Evolutionary conservation across 2,329 filamentous ascomycete species (phyloP).

Genomic region (Pyrenochaeta sp.): DNA sequence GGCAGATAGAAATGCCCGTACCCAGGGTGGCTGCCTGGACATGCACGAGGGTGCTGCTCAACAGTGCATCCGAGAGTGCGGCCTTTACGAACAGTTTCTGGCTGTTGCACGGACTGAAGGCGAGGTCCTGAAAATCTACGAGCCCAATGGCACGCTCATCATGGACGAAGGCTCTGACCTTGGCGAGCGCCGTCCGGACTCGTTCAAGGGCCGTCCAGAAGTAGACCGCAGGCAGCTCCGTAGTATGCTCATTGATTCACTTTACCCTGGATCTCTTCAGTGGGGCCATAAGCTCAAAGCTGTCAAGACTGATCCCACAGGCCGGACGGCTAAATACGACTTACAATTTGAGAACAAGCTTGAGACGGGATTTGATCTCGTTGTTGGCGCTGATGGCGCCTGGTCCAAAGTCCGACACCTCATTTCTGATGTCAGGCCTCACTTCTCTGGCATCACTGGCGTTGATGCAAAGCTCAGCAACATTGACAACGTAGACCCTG

Average conservation of each 20-base stretch:
- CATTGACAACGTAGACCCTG: constrained; percentile 52
- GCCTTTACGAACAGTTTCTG: constrained; percentile 58
- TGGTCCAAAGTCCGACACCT: constrained; percentile 46
- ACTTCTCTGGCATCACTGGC: constrained; percentile 55
- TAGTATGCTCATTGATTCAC: constrained; percentile 19
- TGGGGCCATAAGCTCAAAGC: constrained; percentile 21
- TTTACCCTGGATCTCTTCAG: constrained; percentile 37
- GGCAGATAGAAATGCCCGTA: constrained; percentile 10
- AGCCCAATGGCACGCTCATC: constrained; percentile 36
- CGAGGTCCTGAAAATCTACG: constrained; percentile 49
- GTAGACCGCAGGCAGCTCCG: constrained; percentile 27
- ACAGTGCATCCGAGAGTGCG: constrained; percentile 58
- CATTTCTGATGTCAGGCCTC: constrained; percentile 45
- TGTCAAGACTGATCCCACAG: constrained; percentile 7
- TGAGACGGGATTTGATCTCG: constrained; percentile 50
- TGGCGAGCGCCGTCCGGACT: constrained; percentile 1
- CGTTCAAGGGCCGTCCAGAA: constrained; percentile 22
- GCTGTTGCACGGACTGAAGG: constrained; percentile 49
- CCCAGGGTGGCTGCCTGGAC: constrained; percentile 58
- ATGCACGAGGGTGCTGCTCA: constrained; percentile 61
- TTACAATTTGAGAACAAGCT: constrained; percentile 35
- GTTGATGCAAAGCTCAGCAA: constrained; percentile 56
- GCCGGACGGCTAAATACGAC: constrained; percentile 5
- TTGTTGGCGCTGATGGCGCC: constrained; percentile 58
- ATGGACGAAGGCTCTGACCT: constrained; percentile 15